A percentile compares a stretch with the other conserved stretches of the same genome.
Conservation (phyloP, 306 rosid genomes). For the Prunus mume region DNA sequence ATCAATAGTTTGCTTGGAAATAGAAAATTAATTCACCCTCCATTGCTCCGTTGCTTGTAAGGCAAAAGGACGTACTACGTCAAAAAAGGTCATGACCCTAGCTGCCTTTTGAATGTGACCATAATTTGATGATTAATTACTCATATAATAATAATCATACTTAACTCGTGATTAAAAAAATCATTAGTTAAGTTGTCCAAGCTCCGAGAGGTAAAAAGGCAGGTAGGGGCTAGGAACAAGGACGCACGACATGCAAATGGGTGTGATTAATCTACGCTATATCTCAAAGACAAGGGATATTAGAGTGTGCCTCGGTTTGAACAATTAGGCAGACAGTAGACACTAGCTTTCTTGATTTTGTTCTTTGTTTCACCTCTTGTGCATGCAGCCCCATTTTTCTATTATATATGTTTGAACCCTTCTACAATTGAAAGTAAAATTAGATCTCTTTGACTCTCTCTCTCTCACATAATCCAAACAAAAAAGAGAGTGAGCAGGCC, state of each 20-base stretch:
- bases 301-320: slow-evolving; percentile 40
- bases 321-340: slow-evolving; percentile 4
- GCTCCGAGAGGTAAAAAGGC: slow-evolving; percentile 21
- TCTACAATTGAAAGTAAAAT: no score
- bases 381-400: neutral
- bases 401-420: neutral
- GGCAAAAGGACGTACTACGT: neutral
- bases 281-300: slow-evolving; percentile 43
- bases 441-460: neutral
- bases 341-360: slow-evolving; percentile 15
- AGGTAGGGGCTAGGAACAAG: slow-evolving; percentile 37
- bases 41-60: neutral
- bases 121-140: neutral
- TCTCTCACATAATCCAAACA: neutral
- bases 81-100: neutral
- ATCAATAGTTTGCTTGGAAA: neutral
- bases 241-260: slow-evolving; percentile 39
- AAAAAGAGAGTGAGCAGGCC: neutral
- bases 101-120: neutral
- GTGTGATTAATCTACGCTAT: slow-evolving; percentile 1
- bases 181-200: slow-evolving; percentile 6
- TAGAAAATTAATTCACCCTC: neutral
- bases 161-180: slow-evolving; percentile 5
- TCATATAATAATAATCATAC: neutral
- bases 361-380: slow-evolving; percentile 1